Percentiles rank a stretch among this genome's conserved stretches.
Conservation (phyloP, 2,329 filamentous ascomycete species). For the Fusarium anthophilum region DNA sequence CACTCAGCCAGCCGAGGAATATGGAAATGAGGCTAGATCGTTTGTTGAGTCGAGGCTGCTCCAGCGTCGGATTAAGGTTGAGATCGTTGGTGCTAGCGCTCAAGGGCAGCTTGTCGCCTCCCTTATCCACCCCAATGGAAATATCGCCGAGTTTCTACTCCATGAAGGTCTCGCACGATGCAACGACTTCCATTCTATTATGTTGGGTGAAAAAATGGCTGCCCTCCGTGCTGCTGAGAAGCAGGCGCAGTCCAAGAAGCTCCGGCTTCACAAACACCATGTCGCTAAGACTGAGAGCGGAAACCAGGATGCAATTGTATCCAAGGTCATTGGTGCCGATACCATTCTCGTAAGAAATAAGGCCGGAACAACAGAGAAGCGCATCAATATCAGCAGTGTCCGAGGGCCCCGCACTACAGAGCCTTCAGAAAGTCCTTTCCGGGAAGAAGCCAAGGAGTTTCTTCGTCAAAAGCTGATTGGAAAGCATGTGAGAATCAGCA, state of each 20-base stretch:
- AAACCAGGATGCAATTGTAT: slow-evolving; percentile 83
- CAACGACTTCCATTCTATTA: slow-evolving; percentile 93
- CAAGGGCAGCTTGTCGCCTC: slow-evolving; percentile 92
- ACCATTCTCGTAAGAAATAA: slow-evolving; percentile 89
- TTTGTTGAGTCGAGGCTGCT: slow-evolving; percentile 89
- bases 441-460: slow-evolving; percentile 95
- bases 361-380: slow-evolving; percentile 81
- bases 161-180: slow-evolving; percentile 90
- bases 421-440: slow-evolving; percentile 86
- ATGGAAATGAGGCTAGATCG: slow-evolving; percentile 85
- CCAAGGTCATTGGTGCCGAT: slow-evolving; percentile 87
- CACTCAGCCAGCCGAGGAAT: slow-evolving; percentile 86
- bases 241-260: slow-evolving; percentile 77
- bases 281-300: slow-evolving; percentile 73
- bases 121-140: slow-evolving; percentile 88
- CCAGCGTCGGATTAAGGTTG: slow-evolving; percentile 84
- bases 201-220: slow-evolving; percentile 90
- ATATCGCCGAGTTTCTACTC: slow-evolving; percentile 90
- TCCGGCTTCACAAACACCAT: slow-evolving; percentile 84
- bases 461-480: slow-evolving; percentile 93
- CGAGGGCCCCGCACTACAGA: slow-evolving; percentile 92
- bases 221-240: slow-evolving; percentile 87
- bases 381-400: slow-evolving; percentile 91
- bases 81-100: slow-evolving; percentile 85
- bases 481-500: slow-evolving; percentile 89